phyloP scores from a whole-genome alignment of 805 yeast genomes.

The Wickerhamiella qilinensis region DNA sequence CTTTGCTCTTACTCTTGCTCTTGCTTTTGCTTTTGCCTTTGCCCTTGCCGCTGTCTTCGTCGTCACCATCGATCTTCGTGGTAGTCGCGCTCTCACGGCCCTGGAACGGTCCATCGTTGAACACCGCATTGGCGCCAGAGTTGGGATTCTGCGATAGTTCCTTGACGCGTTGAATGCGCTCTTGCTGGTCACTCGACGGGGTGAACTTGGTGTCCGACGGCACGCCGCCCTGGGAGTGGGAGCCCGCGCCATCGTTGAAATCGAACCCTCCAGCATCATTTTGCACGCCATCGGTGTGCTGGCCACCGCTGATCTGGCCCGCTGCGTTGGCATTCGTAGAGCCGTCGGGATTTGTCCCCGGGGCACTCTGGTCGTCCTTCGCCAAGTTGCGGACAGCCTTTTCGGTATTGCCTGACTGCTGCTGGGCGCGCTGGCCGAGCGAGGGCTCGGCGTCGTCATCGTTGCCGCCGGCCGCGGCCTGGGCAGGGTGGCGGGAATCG shows the following conservation, averaged over 20 bases:
- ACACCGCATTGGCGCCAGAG: too few species aligned
- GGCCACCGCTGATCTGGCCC: background rate
- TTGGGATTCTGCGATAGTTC: background rate
- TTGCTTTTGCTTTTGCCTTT: too few species aligned
- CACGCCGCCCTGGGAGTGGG: background rate
- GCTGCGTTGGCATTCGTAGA: constrained; percentile 1
- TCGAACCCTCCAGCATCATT: constrained; percentile 1
- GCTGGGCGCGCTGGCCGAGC: constrained; percentile 5
- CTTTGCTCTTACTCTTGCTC: too few species aligned
- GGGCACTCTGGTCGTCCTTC: constrained; percentile 1
- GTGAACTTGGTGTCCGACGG: background rate
- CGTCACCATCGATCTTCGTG: too few species aligned
- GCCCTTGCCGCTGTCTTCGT: too few species aligned
- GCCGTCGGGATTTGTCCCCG: constrained; percentile 3
- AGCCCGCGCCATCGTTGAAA: constrained; percentile 1
- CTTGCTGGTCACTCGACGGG: background rate
- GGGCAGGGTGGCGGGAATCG: too few species aligned
- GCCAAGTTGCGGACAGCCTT: background rate
- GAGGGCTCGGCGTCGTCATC: constrained; percentile 2
- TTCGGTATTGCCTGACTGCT: constrained; percentile 5
- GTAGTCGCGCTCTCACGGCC: too few species aligned
- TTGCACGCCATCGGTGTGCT: background rate
- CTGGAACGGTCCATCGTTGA: too few species aligned
- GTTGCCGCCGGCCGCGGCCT: background rate
- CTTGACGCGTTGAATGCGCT: background rate